Conservation (phyloP, 2,329 filamentous ascomycete species). For the Fusarium sp. region DNA sequence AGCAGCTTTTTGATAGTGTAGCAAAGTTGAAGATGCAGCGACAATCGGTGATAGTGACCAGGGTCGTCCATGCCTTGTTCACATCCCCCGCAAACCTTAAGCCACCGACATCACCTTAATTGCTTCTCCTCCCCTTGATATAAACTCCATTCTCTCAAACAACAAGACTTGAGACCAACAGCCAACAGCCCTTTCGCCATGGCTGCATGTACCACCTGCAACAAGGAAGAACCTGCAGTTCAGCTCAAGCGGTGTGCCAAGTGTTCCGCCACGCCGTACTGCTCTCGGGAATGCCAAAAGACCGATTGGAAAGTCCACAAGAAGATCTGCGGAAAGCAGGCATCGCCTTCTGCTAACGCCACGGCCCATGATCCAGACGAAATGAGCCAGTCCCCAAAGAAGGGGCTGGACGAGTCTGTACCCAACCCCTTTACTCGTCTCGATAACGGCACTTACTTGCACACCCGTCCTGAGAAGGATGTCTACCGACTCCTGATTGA, state of each 20-base stretch:
- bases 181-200: not conserved
- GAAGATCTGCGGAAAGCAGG: constrained; percentile 54
- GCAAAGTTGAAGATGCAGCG: too few species aligned
- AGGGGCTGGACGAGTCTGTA: constrained; percentile 49
- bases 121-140: not conserved
- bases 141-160: not conserved
- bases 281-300: constrained; percentile 65
- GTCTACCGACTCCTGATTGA: constrained; percentile 62
- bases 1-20: too few species aligned
- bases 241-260: constrained; percentile 59
- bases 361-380: not conserved
- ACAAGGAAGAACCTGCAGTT: constrained; percentile 46
- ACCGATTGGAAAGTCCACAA: constrained; percentile 64
- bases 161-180: not conserved
- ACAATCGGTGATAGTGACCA: too few species aligned
- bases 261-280: constrained; percentile 62
- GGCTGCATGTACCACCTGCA: constrained; percentile 45
- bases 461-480: constrained; percentile 58
- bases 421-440: constrained; percentile 57
- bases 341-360: not conserved
- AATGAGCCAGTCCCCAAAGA: constrained; percentile 37
- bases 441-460: constrained; percentile 56
- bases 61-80: too few species aligned
- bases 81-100: constrained; percentile 5
- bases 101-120: constrained; percentile 8